Evolutionary conservation across 345 rosid genomes (phyloP).

Genomic region (Rhodamnia rubescens): DNA sequence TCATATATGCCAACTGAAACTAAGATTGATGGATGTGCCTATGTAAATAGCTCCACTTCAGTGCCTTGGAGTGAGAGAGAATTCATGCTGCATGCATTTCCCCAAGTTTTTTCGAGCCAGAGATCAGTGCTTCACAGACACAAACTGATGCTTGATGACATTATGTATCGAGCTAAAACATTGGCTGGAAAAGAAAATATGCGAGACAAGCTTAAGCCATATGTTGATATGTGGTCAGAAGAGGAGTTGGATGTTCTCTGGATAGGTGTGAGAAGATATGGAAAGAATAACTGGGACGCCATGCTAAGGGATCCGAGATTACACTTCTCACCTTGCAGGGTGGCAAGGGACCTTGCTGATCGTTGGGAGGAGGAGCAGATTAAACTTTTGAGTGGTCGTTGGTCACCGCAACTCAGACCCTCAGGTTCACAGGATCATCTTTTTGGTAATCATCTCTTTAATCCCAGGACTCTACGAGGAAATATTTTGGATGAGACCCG

Average conservation of each 20-base stretch:
- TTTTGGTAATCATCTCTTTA: conserved; percentile 1
- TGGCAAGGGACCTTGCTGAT: conserved; percentile 24
- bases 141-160: conserved; percentile 24
- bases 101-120: conserved; percentile 9
- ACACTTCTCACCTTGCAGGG: conserved; percentile 25
- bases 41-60: conserved; percentile 1
- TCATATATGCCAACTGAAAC: conserved; percentile 13
- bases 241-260: conserved; percentile 43
- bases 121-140: conserved; percentile 14
- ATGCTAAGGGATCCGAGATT: conserved; percentile 30
- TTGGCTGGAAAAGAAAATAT: conserved; percentile 10
- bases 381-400: conserved; percentile 14
- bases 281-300: conserved; percentile 37
- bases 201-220: conserved; percentile 9
- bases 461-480: conserved; percentile 9
- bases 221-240: conserved; percentile 26
- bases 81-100: conserved; percentile 5
- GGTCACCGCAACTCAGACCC: conserved; percentile 1
- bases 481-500: conserved; percentile 13
- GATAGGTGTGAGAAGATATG: conserved; percentile 43
- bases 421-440: conserved; percentile 6
- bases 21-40: not conserved
- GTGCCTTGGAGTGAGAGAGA: not conserved
- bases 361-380: conserved; percentile 36
- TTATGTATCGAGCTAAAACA: conserved; percentile 11